Evolutionary conservation across 176 grass and related monocot genomes (phyloP), one percentile per base, ranked within the genome.

Genomic region (Avena insularis): DNA sequence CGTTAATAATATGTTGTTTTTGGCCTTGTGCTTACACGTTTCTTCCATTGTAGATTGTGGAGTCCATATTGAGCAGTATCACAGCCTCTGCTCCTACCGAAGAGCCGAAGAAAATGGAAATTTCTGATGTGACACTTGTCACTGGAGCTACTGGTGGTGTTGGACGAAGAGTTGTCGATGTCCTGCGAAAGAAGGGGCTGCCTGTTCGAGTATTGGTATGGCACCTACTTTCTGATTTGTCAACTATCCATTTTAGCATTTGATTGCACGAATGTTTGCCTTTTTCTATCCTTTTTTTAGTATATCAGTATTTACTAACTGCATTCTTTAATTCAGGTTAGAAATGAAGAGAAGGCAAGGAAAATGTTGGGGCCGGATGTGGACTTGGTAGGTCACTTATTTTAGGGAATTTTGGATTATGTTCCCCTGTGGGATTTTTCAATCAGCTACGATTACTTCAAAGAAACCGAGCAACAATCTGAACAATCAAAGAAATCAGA

Each of bases 61-160:
- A 90, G 75, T 96, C 97, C 53, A 90, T 98, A 62, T 85, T 98
- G 69, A 95, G 27, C 77, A 98, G 93, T 80, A 79, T 86, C 13
- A 77, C 92, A 80, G 90, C 66, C 65, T 65, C 93, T 85, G 71
- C 81, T 75, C 83, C 87, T 10, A 79, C 78, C 53, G 89, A 96
- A 81, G 61, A 49, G 19, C 75, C 80, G 0, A 91, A 92, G 61
- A 91, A 98, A 90, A 90, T 91, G 80, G 89, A 87, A 90, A 82
- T 85, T 49, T 86, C 89, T 70, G 87, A 90, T 81, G 83, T 90
- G 49, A 70, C 94, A 7, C 90, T 98, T 81, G 92, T 98, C 46
- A 87, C 96, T 50, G 96, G 93, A 87, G 96, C 93, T 16, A 98
- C 92, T 12, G 96, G 96, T 70, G 96, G 96, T 29, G 92, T 98